phyloP scores from a whole-genome alignment of 1,284 basidiomycete species.

The Stygiomarasmius scandens region DNA sequence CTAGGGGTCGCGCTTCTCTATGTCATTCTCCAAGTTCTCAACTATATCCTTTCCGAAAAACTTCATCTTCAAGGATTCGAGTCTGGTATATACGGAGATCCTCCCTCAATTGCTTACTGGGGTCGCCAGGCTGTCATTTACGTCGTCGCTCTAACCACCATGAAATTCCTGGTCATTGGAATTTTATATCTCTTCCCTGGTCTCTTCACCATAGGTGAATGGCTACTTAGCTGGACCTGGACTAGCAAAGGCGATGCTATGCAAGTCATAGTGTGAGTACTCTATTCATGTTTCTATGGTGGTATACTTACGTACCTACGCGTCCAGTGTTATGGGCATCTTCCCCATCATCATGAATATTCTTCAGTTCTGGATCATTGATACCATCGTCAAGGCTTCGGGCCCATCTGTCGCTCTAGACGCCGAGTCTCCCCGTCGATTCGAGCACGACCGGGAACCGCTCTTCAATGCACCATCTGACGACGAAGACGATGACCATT shows the following conservation, averaged over 20 bases:
- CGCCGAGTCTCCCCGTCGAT: conserved; percentile 35
- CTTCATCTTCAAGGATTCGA: conserved; percentile 77
- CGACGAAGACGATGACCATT: conserved; percentile 55
- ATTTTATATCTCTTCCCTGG: conserved; percentile 74
- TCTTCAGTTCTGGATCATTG: conserved; percentile 86
- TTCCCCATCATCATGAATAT: conserved; percentile 95
- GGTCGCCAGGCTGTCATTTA: conserved; percentile 85
- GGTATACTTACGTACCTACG: background rate
- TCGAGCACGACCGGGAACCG: conserved; percentile 57
- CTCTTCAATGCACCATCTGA: conserved; percentile 53
- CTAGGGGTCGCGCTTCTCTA: conserved; percentile 88
- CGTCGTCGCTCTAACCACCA: conserved; percentile 79
- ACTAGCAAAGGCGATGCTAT: conserved; percentile 57
- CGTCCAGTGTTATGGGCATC: conserved; percentile 80
- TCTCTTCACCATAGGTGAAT: conserved; percentile 77
- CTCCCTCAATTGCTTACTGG: conserved; percentile 78
- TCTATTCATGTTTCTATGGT: background rate
- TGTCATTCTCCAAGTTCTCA: conserved; percentile 71
- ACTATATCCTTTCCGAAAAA: conserved; percentile 67
- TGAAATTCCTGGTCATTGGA: conserved; percentile 87
- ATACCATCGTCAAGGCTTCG: conserved; percentile 83
- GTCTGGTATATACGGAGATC: conserved; percentile 86
- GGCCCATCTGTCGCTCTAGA: conserved; percentile 40
- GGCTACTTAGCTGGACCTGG: conserved; percentile 82
- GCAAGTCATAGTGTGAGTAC: conserved; percentile 82